These are phyloP conservation scores for Phanerodontia chrysosporium DNA, from an alignment of 768 basidiomycete genomes.

Conservation along the genomic window DNA sequence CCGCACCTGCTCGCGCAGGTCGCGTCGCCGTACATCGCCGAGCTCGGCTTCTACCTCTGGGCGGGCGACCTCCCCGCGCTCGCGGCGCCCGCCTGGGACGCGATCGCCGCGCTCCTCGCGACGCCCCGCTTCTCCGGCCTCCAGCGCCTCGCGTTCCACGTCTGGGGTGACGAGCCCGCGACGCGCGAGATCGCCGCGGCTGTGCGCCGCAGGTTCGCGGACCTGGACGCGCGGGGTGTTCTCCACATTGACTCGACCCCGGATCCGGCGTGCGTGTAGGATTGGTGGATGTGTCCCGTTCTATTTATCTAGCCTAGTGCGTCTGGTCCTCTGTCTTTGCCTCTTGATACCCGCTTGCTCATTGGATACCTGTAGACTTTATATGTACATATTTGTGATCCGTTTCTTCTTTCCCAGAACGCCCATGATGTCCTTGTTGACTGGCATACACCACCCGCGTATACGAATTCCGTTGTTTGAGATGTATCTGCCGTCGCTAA, in stretches of 20 bases:
- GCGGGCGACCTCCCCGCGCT: conserved; percentile 8
- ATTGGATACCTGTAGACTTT: no score
- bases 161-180: conserved; percentile 5
- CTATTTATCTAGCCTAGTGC: background rate
- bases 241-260: conserved; percentile 7
- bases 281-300: background rate
- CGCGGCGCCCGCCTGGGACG: conserved; percentile 1
- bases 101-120: conserved; percentile 1
- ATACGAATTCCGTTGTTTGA: no score
- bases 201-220: conserved; percentile 3
- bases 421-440: no score
- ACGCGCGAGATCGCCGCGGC: background rate
- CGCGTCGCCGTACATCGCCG: conserved; percentile 7
- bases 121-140: conserved; percentile 1
- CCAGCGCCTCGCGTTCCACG: conserved; percentile 9
- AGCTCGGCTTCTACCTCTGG: conserved; percentile 13
- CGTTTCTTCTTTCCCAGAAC: no score
- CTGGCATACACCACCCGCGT: no score
- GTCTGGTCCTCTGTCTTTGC: background rate
- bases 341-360: no score
- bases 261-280: conserved; percentile 8
- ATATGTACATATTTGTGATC: no score
- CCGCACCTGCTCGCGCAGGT: conserved; percentile 10
- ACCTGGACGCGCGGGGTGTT: conserved; percentile 6
- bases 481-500: no score